Evolutionary conservation across 768 basidiomycete species (phyloP).

Genomic region (Termitomyces sp.): DNA sequence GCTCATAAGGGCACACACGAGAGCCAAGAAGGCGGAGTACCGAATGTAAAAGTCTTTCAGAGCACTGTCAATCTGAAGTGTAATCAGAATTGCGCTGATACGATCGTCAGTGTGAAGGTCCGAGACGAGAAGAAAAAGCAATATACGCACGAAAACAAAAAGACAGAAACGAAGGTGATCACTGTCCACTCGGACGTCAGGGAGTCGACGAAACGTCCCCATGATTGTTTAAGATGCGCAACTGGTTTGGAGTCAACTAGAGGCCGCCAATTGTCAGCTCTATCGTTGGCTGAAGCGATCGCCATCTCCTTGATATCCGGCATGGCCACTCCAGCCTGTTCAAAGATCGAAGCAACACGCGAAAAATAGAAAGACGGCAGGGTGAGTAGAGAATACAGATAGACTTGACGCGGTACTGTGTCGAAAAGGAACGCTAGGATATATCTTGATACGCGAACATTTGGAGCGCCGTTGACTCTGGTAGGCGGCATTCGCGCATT

Average conservation of each 20-base stretch:
- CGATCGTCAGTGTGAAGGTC: neutral
- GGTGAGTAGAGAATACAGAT: conserved; percentile 36
- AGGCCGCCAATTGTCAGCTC: neutral
- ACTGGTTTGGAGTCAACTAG: conserved; percentile 12
- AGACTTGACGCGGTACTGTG: neutral
- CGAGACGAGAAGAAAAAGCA: neutral
- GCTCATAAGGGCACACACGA: conserved; percentile 53
- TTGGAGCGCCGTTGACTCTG: too few relatives aligned
- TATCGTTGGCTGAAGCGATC: conserved; percentile 15
- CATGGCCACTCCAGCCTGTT: conserved; percentile 68
- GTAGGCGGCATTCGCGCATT: too few relatives aligned
- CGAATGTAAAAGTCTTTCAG: conserved; percentile 44
- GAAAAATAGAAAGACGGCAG: conserved; percentile 74
- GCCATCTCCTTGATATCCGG: conserved; percentile 56
- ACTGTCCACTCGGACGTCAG: conserved; percentile 16
- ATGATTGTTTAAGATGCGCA: conserved; percentile 39
- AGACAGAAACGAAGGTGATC: conserved; percentile 15
- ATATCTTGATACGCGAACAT: neutral
- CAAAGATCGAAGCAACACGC: conserved; percentile 69
- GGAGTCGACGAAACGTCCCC: conserved; percentile 16
- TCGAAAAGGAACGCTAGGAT: neutral
- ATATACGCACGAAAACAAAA: conserved; percentile 14
- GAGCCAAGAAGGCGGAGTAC: conserved; percentile 44
- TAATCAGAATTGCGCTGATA: conserved; percentile 14
- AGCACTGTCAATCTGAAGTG: conserved; percentile 24